phyloP scores from a whole-genome alignment of 768 basidiomycete genomes.

The Lepiota subincarnata region DNA sequence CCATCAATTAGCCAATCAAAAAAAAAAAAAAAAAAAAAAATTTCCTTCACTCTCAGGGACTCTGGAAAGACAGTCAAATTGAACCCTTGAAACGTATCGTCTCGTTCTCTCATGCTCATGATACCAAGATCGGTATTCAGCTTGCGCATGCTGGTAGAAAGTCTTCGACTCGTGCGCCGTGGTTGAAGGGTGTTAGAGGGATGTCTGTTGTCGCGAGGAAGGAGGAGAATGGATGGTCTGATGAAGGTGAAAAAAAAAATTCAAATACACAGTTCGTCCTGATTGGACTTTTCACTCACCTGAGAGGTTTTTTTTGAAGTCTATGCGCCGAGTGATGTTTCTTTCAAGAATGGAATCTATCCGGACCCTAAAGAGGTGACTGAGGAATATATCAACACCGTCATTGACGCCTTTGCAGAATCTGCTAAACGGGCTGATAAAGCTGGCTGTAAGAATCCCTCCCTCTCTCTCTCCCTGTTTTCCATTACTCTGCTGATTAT shows the following conservation, averaged over 20 bases:
- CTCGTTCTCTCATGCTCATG: constrained; percentile 68
- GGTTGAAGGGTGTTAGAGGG: constrained; percentile 43
- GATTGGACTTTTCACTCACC: not conserved
- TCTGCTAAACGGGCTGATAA: constrained; percentile 51
- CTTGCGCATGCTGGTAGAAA: constrained; percentile 77
- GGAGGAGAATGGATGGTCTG: constrained; percentile 68
- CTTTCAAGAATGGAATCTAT: constrained; percentile 44
- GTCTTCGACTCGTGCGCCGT: constrained; percentile 65
- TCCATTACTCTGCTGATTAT: no score
- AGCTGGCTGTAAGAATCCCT: constrained; percentile 50
- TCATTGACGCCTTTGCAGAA: constrained; percentile 59
- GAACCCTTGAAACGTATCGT: constrained; percentile 66
- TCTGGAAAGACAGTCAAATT: constrained; percentile 79
- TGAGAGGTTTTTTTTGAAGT: constrained; percentile 33
- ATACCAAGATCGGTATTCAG: constrained; percentile 72
- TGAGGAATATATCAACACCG: constrained; percentile 44
- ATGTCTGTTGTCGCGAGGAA: constrained; percentile 26
- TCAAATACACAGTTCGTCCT: no score
- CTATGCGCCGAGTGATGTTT: constrained; percentile 53
- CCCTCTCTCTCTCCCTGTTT: no score
- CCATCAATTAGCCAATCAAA: not conserved
- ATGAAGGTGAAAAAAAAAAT: constrained; percentile 52
- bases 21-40: no score
- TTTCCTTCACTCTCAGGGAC: no score
- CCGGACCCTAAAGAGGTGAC: constrained; percentile 59